Percentiles rank a stretch among this genome's conserved stretches.
Evolutionary conservation across 768 basidiomycete genomes (phyloP).

Genomic region (Hygrophoropsis aurantiaca): DNA sequence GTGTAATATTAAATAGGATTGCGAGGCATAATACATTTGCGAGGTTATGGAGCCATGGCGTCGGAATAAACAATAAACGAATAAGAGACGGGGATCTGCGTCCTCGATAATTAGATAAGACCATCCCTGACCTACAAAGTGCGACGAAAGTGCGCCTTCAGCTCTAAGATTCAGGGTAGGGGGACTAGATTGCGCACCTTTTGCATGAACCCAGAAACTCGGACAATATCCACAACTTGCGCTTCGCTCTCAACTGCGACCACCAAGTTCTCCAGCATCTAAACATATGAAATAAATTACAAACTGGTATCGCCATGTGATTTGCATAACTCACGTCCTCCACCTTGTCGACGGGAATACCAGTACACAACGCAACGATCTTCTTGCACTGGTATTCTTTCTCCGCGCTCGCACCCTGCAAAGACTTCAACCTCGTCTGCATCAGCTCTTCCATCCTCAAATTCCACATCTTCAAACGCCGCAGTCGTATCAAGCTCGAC

Average conservation of each 20-base stretch:
- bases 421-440: constrained; percentile 59
- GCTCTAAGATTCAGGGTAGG: constrained; percentile 17
- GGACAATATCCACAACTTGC: constrained; percentile 76
- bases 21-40: constrained; percentile 33
- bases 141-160: constrained; percentile 18
- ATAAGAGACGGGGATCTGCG: constrained; percentile 2
- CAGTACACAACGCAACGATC: constrained; percentile 86
- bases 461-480: constrained; percentile 84
- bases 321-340: constrained; percentile 67
- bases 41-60: constrained; percentile 4
- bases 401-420: constrained; percentile 82
- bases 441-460: constrained; percentile 73
- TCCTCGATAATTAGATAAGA: constrained; percentile 32
- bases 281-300: constrained; percentile 19
- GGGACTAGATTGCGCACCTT: constrained; percentile 51
- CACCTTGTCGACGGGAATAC: constrained; percentile 82
- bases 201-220: constrained; percentile 90
- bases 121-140: constrained; percentile 38
- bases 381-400: constrained; percentile 91
- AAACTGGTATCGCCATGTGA: constrained; percentile 11
- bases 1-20: constrained; percentile 24
- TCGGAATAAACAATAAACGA: constrained; percentile 6
- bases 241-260: constrained; percentile 87
- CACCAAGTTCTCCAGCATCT: constrained; percentile 86
- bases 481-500: constrained; percentile 65